Evolutionary conservation across 2,329 filamentous ascomycete genomes (phyloP).

Genomic region (Pseudogymnoascus sp.): DNA sequence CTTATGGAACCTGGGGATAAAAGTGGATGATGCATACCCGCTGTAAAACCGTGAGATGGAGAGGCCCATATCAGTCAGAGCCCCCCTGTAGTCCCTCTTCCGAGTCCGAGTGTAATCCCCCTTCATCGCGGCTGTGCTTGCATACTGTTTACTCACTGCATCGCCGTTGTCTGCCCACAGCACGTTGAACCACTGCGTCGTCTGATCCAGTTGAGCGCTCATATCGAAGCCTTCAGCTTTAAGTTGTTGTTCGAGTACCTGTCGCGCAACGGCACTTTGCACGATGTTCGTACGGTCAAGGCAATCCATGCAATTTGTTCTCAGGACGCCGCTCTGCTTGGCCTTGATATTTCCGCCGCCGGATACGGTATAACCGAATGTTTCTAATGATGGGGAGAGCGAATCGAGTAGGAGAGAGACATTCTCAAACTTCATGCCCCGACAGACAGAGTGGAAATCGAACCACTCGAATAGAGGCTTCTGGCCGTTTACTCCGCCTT

Average conservation of each 20-base stretch:
- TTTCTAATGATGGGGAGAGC: conserved; percentile 58
- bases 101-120: conserved; percentile 90
- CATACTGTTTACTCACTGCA: conserved; percentile 90
- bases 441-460: conserved; percentile 86
- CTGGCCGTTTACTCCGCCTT: conserved; percentile 39
- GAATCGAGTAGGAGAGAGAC: conserved; percentile 70
- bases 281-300: conserved; percentile 93
- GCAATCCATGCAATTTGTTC: conserved; percentile 98
- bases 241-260: conserved; percentile 73
- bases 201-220: conserved; percentile 64
- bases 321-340: conserved; percentile 66
- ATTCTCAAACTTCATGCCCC: conserved; percentile 97
- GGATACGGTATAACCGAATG: conserved; percentile 60
- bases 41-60: conserved; percentile 71
- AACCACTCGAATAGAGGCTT: conserved; percentile 83
- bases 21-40: conserved; percentile 40
- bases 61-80: conserved; percentile 81
- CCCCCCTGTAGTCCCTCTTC: conserved; percentile 84
- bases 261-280: conserved; percentile 81
- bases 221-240: conserved; percentile 68
- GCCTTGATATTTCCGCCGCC: conserved; percentile 34
- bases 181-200: conserved; percentile 88
- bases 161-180: conserved; percentile 98
- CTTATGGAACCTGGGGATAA: not conserved
- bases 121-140: conserved; percentile 90